phyloP scores from a whole-genome alignment of 148 eudicot genomes.

The Camellia japonica region DNA sequence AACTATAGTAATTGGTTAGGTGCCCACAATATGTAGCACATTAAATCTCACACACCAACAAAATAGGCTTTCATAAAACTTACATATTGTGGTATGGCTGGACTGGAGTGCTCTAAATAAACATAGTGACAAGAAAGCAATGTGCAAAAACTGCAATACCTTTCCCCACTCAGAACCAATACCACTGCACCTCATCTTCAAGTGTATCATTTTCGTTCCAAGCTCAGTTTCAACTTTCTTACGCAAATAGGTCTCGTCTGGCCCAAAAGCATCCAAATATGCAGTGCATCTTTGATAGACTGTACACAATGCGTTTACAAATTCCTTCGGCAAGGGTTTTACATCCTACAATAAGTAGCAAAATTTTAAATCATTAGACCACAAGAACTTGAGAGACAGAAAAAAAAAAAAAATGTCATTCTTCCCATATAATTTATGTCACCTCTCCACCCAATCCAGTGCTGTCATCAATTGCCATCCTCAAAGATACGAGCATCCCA shows the following conservation, averaged over 20 bases:
- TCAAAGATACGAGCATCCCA: constrained; percentile 67
- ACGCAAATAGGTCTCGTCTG: constrained; percentile 69
- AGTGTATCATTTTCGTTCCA: constrained; percentile 86
- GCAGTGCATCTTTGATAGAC: constrained; percentile 64
- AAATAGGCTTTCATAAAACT: background rate
- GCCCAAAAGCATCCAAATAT: constrained; percentile 83
- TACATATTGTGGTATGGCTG: background rate
- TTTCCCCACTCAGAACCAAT: constrained; percentile 89
- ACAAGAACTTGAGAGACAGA: constrained; percentile 2
- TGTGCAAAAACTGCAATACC: constrained; percentile 37
- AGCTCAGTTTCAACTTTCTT: constrained; percentile 78
- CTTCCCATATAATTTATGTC: constrained; percentile 6
- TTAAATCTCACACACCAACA: background rate
- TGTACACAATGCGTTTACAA: constrained; percentile 49
- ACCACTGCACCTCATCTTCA: constrained; percentile 91
- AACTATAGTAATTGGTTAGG: background rate
- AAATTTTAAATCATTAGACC: background rate
- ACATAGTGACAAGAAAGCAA: background rate
- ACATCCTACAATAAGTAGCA: constrained; percentile 49
- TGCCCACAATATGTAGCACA: background rate
- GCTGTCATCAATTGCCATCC: constrained; percentile 79
- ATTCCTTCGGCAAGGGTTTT: constrained; percentile 58
- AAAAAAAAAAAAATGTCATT: background rate
- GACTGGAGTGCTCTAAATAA: background rate
- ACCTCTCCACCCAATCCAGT: constrained; percentile 96